phyloP scores from a whole-genome alignment of 768 basidiomycete genomes.

The Suillus tomentosus region DNA sequence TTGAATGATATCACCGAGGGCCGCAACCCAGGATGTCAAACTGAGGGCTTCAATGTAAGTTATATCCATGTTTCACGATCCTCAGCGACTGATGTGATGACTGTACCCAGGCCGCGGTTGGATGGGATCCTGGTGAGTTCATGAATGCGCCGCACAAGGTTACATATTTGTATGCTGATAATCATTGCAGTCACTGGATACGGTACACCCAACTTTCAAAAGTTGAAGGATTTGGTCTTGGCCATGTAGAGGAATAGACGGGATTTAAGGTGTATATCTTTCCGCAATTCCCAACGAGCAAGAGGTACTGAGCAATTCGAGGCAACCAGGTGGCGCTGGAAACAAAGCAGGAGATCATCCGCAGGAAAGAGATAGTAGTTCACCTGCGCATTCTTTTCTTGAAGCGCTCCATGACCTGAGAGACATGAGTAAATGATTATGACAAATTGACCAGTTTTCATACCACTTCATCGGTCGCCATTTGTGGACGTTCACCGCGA shows the following conservation, averaged over 20 bases:
- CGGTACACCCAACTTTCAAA: slow-evolving; percentile 55
- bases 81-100: not conserved
- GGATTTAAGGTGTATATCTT: not conserved
- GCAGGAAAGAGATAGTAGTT: slow-evolving; percentile 16
- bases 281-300: too few relatives aligned
- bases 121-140: slow-evolving; percentile 62
- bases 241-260: slow-evolving; percentile 2
- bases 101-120: slow-evolving; percentile 43
- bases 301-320: not conserved
- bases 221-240: slow-evolving; percentile 43
- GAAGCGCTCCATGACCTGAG: slow-evolving; percentile 94
- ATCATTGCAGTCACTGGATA: slow-evolving; percentile 49
- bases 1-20: slow-evolving; percentile 65
- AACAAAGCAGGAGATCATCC: slow-evolving; percentile 7
- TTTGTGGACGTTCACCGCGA: slow-evolving; percentile 63
- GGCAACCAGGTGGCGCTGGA: not conserved
- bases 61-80: not conserved
- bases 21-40: slow-evolving; percentile 61
- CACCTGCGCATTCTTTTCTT: slow-evolving; percentile 93
- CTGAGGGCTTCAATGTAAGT: slow-evolving; percentile 64
- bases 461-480: slow-evolving; percentile 92
- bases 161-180: slow-evolving; percentile 14
- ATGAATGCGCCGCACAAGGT: slow-evolving; percentile 13
- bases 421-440: slow-evolving; percentile 6
- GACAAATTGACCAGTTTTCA: slow-evolving; percentile 28